These are phyloP conservation scores for Dendrobium catenatum DNA, from an alignment of 106 monocot genomes.

Conservation along the genomic window DNA sequence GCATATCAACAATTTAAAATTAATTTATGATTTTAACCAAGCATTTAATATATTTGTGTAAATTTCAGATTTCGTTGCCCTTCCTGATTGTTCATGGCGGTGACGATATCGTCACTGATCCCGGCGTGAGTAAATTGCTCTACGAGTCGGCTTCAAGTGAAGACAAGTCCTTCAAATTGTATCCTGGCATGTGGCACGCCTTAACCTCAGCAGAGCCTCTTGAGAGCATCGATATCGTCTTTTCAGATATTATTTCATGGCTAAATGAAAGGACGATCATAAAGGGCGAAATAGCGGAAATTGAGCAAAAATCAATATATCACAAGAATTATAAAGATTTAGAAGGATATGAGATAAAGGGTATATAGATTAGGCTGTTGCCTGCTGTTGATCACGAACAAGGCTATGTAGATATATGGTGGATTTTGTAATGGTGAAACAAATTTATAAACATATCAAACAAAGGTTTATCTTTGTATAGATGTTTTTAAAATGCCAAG, in stretches of 20 bases:
- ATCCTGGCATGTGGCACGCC: slow-evolving; percentile 17
- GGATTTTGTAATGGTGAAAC: too few relatives aligned
- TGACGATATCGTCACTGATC: slow-evolving; percentile 15
- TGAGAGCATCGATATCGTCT: slow-evolving; percentile 17
- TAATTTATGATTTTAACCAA: neutral
- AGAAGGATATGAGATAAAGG: neutral
- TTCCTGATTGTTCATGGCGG: slow-evolving; percentile 16
- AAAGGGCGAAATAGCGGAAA: neutral
- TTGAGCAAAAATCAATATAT: neutral
- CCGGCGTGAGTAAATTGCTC: neutral
- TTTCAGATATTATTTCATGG: slow-evolving; percentile 11
- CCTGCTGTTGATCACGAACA: too few relatives aligned
- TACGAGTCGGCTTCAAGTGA: slow-evolving; percentile 7
- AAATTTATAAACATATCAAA: too few relatives aligned
- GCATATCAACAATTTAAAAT: neutral
- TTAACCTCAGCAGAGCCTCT: slow-evolving; percentile 1
- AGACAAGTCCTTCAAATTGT: slow-evolving; percentile 14
- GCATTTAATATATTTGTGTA: neutral
- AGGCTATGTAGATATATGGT: too few relatives aligned
- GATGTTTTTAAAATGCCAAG: too few relatives aligned
- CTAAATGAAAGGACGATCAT: neutral
- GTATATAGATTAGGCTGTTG: too few relatives aligned
- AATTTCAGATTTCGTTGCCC: slow-evolving; percentile 8
- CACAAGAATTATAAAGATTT: neutral
- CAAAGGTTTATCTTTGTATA: too few relatives aligned